phyloP scores from a whole-genome alignment of 179 eudicot species.

The Kewa caespitosa region DNA sequence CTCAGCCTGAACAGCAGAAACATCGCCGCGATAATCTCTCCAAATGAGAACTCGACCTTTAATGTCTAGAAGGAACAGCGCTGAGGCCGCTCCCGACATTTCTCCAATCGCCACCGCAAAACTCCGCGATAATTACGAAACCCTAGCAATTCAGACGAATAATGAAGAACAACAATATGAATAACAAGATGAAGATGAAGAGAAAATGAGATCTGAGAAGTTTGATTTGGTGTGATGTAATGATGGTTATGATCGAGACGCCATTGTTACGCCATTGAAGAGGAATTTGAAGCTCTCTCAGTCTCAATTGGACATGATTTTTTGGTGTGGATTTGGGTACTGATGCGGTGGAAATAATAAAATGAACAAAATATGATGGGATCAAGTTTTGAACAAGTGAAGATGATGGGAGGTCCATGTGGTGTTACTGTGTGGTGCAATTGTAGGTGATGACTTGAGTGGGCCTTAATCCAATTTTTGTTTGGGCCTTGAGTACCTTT shows the following conservation, averaged over 20 bases:
- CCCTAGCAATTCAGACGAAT: slow-evolving; percentile 20
- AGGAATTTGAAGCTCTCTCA: slow-evolving; percentile 9
- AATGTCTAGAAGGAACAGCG: slow-evolving; percentile 92
- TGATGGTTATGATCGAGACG: neutral
- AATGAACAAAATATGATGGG: neutral
- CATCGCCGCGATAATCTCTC: slow-evolving; percentile 93
- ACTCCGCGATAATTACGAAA: slow-evolving; percentile 19
- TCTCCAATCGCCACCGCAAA: slow-evolving; percentile 13
- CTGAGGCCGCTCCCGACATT: slow-evolving; percentile 94
- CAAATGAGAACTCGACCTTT: slow-evolving; percentile 88
- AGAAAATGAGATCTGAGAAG: slow-evolving; percentile 15
- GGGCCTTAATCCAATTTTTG: too few species aligned
- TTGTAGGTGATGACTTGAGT: too few species aligned
- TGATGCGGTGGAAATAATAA: too few species aligned
- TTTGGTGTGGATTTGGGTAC: too few species aligned
- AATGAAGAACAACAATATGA: too few species aligned
- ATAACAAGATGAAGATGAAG: neutral
- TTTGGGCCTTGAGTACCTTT: too few species aligned
- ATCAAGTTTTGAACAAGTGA: too few species aligned
- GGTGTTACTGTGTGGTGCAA: too few species aligned
- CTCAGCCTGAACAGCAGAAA: slow-evolving; percentile 72
- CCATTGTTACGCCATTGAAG: slow-evolving; percentile 20
- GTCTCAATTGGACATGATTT: neutral
- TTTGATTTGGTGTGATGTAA: neutral
- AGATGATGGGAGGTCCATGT: too few species aligned